Evolutionary conservation across 2,329 filamentous ascomycete genomes (phyloP).

Genomic region (Colletotrichum phormii): DNA sequence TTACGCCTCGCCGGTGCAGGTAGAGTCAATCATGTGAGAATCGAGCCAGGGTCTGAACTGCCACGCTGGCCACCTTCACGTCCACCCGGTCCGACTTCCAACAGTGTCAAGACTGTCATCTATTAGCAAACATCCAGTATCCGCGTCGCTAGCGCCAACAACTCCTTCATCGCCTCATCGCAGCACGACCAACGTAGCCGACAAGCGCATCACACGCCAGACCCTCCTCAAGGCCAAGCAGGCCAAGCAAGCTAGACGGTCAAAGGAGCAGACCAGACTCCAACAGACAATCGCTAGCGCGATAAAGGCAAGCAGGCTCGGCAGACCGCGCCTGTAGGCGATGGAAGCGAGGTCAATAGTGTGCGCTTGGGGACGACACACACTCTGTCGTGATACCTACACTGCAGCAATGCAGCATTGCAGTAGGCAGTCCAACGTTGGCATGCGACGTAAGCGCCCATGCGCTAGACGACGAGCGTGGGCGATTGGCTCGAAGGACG

Average conservation of each 20-base stretch:
- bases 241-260: slow-evolving; percentile 3
- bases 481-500: slow-evolving; percentile 19
- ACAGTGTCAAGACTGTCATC: not conserved
- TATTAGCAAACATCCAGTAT: slow-evolving; percentile 3
- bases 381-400: not conserved
- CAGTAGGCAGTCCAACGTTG: slow-evolving; percentile 2
- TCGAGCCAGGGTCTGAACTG: not conserved
- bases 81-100: not conserved
- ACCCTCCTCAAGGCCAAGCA: not conserved
- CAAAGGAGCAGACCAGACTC: not conserved
- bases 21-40: not conserved
- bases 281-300: not conserved
- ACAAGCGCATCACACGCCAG: slow-evolving; percentile 9
- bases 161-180: not conserved
- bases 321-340: not conserved
- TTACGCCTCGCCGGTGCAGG: not conserved
- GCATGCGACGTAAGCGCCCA: slow-evolving; percentile 28
- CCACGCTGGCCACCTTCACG: not conserved
- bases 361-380: not conserved
- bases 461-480: not conserved
- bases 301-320: not conserved
- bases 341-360: not conserved
- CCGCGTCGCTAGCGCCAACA: slow-evolving; percentile 6
- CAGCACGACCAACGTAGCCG: not conserved
- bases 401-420: not conserved